phyloP scores from a whole-genome alignment of 2,329 filamentous ascomycete species.

The Tricladium varicosporioides region DNA sequence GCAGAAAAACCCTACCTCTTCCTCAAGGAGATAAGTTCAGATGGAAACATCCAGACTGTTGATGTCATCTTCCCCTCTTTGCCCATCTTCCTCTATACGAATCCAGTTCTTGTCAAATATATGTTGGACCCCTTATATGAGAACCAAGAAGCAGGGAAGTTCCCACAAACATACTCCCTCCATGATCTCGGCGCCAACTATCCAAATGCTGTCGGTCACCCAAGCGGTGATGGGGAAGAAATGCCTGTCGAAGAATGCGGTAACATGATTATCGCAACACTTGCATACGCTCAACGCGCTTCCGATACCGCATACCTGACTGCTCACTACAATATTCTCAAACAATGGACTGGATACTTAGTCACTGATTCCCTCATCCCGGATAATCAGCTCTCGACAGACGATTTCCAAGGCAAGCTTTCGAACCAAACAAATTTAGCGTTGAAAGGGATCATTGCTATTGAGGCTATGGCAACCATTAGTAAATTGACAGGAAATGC shows the following conservation, averaged over 20 bases:
- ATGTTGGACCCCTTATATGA: constrained; percentile 63
- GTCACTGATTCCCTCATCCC: constrained; percentile 72
- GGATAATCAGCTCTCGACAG: constrained; percentile 74
- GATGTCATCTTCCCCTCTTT: constrained; percentile 85
- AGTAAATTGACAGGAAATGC: constrained; percentile 58
- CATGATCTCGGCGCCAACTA: constrained; percentile 71
- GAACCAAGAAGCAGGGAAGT: constrained; percentile 65
- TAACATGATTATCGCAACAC: constrained; percentile 79
- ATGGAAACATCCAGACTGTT: constrained; percentile 84
- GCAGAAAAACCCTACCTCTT: constrained; percentile 71
- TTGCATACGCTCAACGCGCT: constrained; percentile 63
- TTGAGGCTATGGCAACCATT: constrained; percentile 76
- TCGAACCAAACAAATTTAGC: constrained; percentile 80
- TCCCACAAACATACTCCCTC: constrained; percentile 68
- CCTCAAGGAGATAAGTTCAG: constrained; percentile 85
- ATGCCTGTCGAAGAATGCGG: constrained; percentile 80
- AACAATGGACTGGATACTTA: constrained; percentile 76
- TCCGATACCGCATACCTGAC: constrained; percentile 54
- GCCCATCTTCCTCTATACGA: constrained; percentile 80
- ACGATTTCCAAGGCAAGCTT: constrained; percentile 79
- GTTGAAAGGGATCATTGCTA: constrained; percentile 79
- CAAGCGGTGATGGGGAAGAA: constrained; percentile 67
- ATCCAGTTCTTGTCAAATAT: constrained; percentile 59
- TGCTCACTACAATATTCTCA: constrained; percentile 69
- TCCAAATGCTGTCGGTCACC: constrained; percentile 68